A percentile compares a stretch with the other conserved stretches of the same genome.
Evolutionary conservation across 768 basidiomycete species (phyloP).

Genomic region (Dentipellis fragilis): DNA sequence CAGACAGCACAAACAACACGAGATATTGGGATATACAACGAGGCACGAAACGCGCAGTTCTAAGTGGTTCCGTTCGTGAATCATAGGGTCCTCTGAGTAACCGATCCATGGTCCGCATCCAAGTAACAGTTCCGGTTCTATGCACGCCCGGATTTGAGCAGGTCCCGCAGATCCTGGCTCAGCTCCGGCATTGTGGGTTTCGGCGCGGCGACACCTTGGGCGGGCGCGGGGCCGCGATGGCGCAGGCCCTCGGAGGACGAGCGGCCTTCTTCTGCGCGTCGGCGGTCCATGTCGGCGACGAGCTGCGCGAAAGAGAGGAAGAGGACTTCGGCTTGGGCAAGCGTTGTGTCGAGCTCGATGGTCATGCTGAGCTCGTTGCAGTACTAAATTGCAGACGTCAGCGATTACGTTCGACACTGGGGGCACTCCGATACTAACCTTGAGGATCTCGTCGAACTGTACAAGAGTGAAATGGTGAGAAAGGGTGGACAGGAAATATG

Average conservation of each 20-base stretch:
- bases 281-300: constrained; percentile 81
- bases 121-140: neutral
- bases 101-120: too few species aligned
- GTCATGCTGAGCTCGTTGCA: constrained; percentile 94
- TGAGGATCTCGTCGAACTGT: constrained; percentile 76
- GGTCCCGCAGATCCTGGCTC: constrained; percentile 10
- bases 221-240: constrained; percentile 20
- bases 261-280: constrained; percentile 46
- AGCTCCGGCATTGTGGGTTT: constrained; percentile 7
- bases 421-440: constrained; percentile 29
- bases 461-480: neutral
- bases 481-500: constrained; percentile 1
- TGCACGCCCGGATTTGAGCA: constrained; percentile 4
- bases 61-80: too few species aligned
- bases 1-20: neutral
- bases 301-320: constrained; percentile 87
- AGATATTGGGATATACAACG: neutral
- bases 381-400: constrained; percentile 36
- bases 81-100: too few species aligned
- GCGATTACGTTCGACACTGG: neutral
- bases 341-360: constrained; percentile 91
- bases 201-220: neutral
- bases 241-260: constrained; percentile 21
- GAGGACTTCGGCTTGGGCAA: constrained; percentile 94
- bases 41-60: neutral